Evolutionary conservation across 345 rosid genomes (phyloP).

Genomic region (Acer campestre): DNA sequence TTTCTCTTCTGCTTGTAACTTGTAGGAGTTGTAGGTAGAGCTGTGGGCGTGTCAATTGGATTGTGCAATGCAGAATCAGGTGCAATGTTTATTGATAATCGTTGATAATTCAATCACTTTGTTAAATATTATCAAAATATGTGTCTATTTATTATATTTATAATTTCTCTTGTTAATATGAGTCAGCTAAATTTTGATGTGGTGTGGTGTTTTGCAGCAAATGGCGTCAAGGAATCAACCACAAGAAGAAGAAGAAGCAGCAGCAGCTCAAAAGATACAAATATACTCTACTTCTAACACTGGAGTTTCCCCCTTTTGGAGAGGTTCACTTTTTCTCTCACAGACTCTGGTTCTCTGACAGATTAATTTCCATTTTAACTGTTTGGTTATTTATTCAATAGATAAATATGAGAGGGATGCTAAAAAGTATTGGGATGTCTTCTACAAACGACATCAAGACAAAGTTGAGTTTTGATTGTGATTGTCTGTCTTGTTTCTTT

Average conservation of each 20-base stretch:
- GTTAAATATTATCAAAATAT: too few species aligned
- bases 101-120: too few species aligned
- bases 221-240: slow-evolving; percentile 50
- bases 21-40: too few species aligned
- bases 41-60: too few species aligned
- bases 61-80: too few species aligned
- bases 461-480: slow-evolving; percentile 39
- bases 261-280: slow-evolving; percentile 47
- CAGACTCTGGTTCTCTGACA: background rate
- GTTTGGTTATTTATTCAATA: slow-evolving; percentile 23
- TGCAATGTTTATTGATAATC: too few species aligned
- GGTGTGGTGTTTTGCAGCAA: background rate
- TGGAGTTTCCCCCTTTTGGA: slow-evolving; percentile 78
- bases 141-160: too few species aligned
- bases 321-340: slow-evolving; percentile 38
- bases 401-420: slow-evolving; percentile 90
- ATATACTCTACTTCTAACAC: slow-evolving; percentile 58
- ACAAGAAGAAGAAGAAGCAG: background rate
- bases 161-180: too few species aligned
- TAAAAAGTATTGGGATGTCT: slow-evolving; percentile 86
- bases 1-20: too few species aligned
- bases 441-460: slow-evolving; percentile 85
- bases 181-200: too few species aligned
- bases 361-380: background rate
- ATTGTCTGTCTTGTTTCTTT: background rate